Base-by-base conservation (phyloP, 192 early-diverging fungal species). In the Coemansia sp. region DNA sequence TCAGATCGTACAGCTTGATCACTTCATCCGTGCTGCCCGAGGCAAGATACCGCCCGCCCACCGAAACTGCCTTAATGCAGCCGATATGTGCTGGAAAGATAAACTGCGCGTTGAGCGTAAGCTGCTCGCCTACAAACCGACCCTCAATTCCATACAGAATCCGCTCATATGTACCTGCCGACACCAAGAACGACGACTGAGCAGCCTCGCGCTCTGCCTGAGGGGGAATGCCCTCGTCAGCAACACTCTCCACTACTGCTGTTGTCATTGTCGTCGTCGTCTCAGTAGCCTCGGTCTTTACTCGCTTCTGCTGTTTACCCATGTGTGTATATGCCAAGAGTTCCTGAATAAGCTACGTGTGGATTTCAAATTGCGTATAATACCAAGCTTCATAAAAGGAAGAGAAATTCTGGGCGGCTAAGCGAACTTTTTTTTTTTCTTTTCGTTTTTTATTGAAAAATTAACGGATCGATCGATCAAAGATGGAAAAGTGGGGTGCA, bases 11-110 rank as follows among this genome's bases (percentile, higher is more conserved):
- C 39, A 99, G 85, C 81, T 92, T 93, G 64, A 99, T 93, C 73
- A 92, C 86, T 79, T 99, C 98, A 73, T 99, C 98, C 8, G 93
- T 91, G 64, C 96, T 94, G 17, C 98, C 98, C 10, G 98, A 96
- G 1, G 96, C 96, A 73, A 99, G 84, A 72, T 86, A 92, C 49
- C 91, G 83, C 11, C 89, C 88, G 32, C 90, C 88, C n/a, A 86
- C 79, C 2, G 92, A 89, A 39, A 94, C 84, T 7, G 93, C 86
- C 67, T 95, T 97, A 80, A 99, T 98, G 76, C 91, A 95, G 21
- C 93, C 90, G 53, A 91, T 95, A 77, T 99, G 98, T 11, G 98
- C 92, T 6, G 97, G 91, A 62, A 98, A 96, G 62, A 96, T 95
- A 86, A 98, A 99, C 39, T 90, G 81, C 14, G 96, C 93, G 10